Percentiles rank a stretch among this genome's conserved stretches.
Conservation (phyloP, 1,139 yeast genomes). For the Scheffersomyces lignicola region DNA sequence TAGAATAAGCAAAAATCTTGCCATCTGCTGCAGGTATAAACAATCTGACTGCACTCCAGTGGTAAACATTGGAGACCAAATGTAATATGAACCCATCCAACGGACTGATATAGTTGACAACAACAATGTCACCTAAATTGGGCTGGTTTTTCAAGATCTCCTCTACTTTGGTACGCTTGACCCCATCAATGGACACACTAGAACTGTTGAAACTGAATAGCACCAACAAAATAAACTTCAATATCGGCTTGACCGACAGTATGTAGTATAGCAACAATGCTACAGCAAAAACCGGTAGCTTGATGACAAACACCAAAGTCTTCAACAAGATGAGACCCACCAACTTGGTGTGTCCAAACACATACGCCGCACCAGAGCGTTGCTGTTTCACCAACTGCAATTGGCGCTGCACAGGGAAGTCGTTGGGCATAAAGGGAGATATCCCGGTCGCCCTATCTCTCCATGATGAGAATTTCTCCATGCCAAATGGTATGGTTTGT, state of each 20-base stretch:
- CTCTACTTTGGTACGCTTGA: constrained; percentile 42
- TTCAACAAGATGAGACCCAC: constrained; percentile 10
- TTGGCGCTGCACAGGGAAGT: constrained; percentile 15
- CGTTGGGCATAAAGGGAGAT: constrained; percentile 66
- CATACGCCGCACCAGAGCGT: background rate
- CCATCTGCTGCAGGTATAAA: constrained; percentile 47
- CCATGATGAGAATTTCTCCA: constrained; percentile 77
- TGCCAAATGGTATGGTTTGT: constrained; percentile 20
- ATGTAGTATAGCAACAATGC: constrained; percentile 16
- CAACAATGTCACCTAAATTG: constrained; percentile 38
- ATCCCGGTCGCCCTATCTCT: constrained; percentile 84
- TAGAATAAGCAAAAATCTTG: constrained; percentile 31
- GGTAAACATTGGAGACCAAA: constrained; percentile 21
- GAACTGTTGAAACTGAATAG: constrained; percentile 28
- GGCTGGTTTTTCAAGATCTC: constrained; percentile 41
- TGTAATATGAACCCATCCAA: constrained; percentile 48
- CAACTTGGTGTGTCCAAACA: constrained; percentile 5
- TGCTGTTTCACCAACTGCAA: background rate
- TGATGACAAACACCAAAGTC: constrained; percentile 18
- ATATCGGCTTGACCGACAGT: constrained; percentile 16
- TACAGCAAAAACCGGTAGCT: constrained; percentile 29
- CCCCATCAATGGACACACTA: constrained; percentile 53
- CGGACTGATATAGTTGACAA: constrained; percentile 58
- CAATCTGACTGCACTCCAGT: constrained; percentile 15
- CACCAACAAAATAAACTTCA: constrained; percentile 14